A percentile compares a stretch with the other conserved stretches of the same genome.
These are phyloP conservation scores for Trapa bicornis DNA, from an alignment of 345 rosid species.

Conservation along the genomic window DNA sequence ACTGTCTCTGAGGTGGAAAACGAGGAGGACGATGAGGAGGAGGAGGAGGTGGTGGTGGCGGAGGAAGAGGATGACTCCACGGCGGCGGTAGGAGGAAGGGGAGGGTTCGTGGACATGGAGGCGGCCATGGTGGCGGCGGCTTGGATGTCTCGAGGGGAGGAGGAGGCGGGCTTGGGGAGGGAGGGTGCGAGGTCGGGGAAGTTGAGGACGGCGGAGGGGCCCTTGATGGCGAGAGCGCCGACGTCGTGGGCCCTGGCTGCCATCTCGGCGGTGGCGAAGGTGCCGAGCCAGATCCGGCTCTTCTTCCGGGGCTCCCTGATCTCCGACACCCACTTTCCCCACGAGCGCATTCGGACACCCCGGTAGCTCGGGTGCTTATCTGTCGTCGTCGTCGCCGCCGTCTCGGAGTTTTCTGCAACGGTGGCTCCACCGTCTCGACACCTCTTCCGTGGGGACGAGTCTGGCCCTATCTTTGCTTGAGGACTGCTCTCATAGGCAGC, in stretches of 20 bases:
- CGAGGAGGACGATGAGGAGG: conserved; percentile 1
- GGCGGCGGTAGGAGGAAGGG: conserved; percentile 39
- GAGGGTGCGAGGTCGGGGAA: conserved; percentile 36
- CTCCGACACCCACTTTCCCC: conserved; percentile 71
- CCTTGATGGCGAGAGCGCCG: conserved; percentile 40
- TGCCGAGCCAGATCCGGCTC: conserved; percentile 56
- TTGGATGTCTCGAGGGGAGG: conserved; percentile 34
- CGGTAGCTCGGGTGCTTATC: conserved; percentile 30
- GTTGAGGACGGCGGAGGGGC: conserved; percentile 35
- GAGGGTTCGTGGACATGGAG: conserved; percentile 14
- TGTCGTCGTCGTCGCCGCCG: no score
- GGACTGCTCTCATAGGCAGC: no score
- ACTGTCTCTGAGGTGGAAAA: neutral
- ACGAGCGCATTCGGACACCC: conserved; percentile 46
- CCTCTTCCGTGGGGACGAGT: no score
- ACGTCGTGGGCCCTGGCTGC: conserved; percentile 62
- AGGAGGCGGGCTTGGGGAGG: conserved; percentile 37
- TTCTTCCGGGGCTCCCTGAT: conserved; percentile 58
- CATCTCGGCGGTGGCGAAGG: conserved; percentile 50
- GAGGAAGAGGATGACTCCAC: conserved; percentile 22
- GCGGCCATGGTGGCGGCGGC: conserved; percentile 47
- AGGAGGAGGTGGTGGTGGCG: neutral
- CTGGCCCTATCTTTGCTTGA: no score
- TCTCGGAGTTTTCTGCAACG: no score
- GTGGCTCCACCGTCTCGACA: no score